Evolutionary conservation across 345 rosid species (phyloP).

Genomic region (Eutrema heterophyllum): DNA sequence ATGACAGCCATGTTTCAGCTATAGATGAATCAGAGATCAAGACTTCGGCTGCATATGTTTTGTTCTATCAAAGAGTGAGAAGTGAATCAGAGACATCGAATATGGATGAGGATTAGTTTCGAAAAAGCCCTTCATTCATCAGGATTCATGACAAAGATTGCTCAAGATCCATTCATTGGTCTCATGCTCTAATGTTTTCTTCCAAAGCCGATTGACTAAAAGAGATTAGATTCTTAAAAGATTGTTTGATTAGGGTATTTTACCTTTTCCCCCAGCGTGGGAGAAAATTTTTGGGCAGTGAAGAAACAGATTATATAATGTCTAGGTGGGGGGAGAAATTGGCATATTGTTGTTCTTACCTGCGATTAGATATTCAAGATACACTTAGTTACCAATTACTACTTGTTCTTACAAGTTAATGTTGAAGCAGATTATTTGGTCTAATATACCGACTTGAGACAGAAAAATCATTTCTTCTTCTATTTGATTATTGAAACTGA

Average conservation of each 20-base stretch:
- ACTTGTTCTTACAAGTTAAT: background rate
- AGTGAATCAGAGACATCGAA: constrained; percentile 19
- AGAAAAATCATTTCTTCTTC: too few relatives aligned
- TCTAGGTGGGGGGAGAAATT: background rate
- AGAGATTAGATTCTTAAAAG: background rate
- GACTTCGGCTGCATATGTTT: constrained; percentile 81
- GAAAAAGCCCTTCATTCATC: background rate
- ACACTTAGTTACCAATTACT: background rate
- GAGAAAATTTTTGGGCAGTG: background rate
- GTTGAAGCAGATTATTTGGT: background rate
- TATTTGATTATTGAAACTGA: background rate
- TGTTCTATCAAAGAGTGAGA: constrained; percentile 73
- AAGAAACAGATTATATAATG: background rate
- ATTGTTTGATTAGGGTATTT: background rate
- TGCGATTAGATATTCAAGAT: background rate
- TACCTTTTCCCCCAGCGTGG: background rate
- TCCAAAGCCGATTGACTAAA: background rate
- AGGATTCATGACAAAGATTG: background rate
- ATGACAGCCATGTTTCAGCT: constrained; percentile 69
- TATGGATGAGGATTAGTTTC: constrained; percentile 1
- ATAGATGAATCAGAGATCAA: constrained; percentile 61
- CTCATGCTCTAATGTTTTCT: background rate
- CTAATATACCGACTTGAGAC: too few relatives aligned
- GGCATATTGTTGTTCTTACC: background rate
- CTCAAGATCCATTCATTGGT: constrained; percentile 19